Base-by-base conservation (phyloP, 2,329 filamentous ascomycete genomes). In the Fusarium dlaminii region DNA sequence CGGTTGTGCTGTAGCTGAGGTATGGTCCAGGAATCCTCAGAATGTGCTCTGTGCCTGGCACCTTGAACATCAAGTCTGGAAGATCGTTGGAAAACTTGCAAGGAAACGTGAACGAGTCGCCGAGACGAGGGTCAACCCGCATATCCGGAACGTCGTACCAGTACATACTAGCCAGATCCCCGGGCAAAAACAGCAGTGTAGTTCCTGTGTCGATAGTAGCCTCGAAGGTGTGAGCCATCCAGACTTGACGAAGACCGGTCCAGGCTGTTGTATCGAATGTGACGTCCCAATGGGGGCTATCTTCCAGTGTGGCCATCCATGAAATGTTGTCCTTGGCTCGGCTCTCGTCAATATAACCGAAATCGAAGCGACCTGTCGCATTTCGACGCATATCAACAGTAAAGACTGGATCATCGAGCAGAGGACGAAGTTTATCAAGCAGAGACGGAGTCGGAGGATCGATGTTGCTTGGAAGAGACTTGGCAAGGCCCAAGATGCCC, bases 121-220 rank as follows among this genome's bases (percentile, higher is more conserved):
- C 81, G 52, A 81, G 64, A 30, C 79, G 77, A 12, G 82, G 80
- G 55, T 86, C 86, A 78, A 90, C 82, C 18, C 84, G 80, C 14
- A 91, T 87, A 14, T 86, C 84, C 1, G 85, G 78, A 6, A 93
- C 87, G 54, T 85, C 80, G 36, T 79, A 79, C 82, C 91, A 94
- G 82, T 93, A 94, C 39, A 85, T 84, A 34, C 85, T 79, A 5
- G 88, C 88, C n/a, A 92, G 83, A 14, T 85, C 82, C 22, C 86
- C 82, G 36, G 89, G 87, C 32, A 92, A 82, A 56, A 93, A 87
- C 79, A 94, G 84, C 60, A 94, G 84, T 2, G 91, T 90, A 8
- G 91, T 92, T 30, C 91, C 92, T 6, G 92, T 94, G 81, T 94
- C 92, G 34, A 89, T 86, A 63, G 92, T 91, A 52, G 90, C 88